Base-by-base conservation (phyloP, 2,329 filamentous ascomycete genomes). In the Fusarium sp. region DNA sequence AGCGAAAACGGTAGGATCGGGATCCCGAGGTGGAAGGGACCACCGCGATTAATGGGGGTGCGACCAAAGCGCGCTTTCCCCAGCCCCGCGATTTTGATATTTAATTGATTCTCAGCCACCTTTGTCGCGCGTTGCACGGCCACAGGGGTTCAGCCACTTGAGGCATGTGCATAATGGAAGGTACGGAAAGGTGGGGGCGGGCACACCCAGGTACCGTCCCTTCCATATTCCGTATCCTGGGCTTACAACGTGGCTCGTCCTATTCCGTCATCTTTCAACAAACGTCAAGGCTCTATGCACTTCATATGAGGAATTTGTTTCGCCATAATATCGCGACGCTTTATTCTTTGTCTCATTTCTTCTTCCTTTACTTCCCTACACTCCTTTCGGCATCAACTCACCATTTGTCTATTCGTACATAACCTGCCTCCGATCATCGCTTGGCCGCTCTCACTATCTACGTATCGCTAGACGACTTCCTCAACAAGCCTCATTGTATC, bases 51-150 rank as follows among this genome's bases (percentile, higher is more conserved):
- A 39, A 33, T 29, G 47, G 33, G 50, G 33, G 50, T 37, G 45
- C 33, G 38, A 29, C 44, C 27, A 29, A 37, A 25, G 48, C 61
- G 53, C 54, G 49, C 39, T 37, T 46, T 53, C 48, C 41, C 69
- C 70, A 71, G 69, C 70, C 69, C 69, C 70, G 66, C 69, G 68
- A 66, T 59, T 71, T 66, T 67, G 43, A 8, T 35, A 33, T 62
- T 65, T 63, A 69, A 69, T 67, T 69, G 66, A 65, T 61, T 60
- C 48, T 41, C 49, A 56, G 58, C 61, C 52, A 59, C 62, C 31
- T n/a, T 14, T 25, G 19, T 57, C 42, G 31, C 42, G 31, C 39
- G 60, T 10, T 19, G 32, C 53, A 63, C 41, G 35, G 63, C 63
- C 61, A 64, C 61, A 57, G 0, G 23, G 23, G 23, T 6, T 32